A percentile compares a stretch with the other conserved stretches of the same genome.
phyloP scores from a whole-genome alignment of 2,329 filamentous ascomycete species.

The Phaeosphaeriaceae sp. region DNA sequence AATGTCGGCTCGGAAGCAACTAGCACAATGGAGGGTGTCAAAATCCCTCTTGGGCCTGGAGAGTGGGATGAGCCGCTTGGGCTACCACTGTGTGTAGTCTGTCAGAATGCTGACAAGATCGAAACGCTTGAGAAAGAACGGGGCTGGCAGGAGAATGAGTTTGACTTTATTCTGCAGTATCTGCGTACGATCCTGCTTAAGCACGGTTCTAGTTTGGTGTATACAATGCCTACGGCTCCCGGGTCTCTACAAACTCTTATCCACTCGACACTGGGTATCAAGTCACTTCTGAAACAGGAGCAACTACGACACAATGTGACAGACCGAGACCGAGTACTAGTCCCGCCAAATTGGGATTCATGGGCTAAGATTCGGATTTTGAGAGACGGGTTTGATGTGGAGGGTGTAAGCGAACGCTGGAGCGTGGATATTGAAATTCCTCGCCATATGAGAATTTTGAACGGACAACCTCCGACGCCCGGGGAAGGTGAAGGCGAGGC shows the following conservation, averaged over 20 bases:
- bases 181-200: conserved; percentile 87
- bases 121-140: conserved; percentile 88
- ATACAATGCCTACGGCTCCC: conserved; percentile 59
- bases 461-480: conserved; percentile 23
- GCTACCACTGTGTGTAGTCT: conserved; percentile 89
- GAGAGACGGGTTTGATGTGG: conserved; percentile 89
- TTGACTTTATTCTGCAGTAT: conserved; percentile 94
- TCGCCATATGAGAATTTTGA: conserved; percentile 29
- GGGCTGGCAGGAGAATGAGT: conserved; percentile 94
- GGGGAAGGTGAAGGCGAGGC: conserved; percentile 16
- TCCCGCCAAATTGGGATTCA: conserved; percentile 97
- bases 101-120: conserved; percentile 93
- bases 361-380: conserved; percentile 97
- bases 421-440: conserved; percentile 74
- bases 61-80: conserved; percentile 93
- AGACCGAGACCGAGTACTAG: conserved; percentile 90
- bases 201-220: conserved; percentile 64
- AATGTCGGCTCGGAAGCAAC: conserved; percentile 33
- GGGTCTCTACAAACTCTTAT: conserved; percentile 80
- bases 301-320: conserved; percentile 74
- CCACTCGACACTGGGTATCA: conserved; percentile 85
- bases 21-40: conserved; percentile 45
- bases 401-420: conserved; percentile 85
- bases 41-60: conserved; percentile 80
- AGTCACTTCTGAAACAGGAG: conserved; percentile 69